These are phyloP conservation scores for Phlegmacium glaucopus DNA, from an alignment of 768 basidiomycete species.

Conservation along the genomic window DNA sequence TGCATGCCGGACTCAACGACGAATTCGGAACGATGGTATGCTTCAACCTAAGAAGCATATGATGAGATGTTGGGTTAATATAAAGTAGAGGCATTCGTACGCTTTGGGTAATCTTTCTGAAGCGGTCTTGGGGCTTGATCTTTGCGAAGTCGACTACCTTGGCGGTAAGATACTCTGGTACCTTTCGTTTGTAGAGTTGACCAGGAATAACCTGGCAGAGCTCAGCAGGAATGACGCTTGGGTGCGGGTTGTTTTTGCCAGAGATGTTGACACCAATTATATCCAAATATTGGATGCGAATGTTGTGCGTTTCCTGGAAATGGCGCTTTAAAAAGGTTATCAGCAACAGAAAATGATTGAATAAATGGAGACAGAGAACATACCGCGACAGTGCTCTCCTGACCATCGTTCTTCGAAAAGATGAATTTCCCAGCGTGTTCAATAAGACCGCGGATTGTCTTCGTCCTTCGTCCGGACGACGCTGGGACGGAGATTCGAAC, in stretches of 20 bases:
- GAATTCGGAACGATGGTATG: conserved; percentile 24
- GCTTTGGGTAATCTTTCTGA: conserved; percentile 34
- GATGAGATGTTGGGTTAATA: not conserved
- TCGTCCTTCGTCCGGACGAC: conserved; percentile 14
- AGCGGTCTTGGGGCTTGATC: conserved; percentile 39
- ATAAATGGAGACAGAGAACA: not conserved
- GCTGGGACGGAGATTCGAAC: conserved; percentile 29
- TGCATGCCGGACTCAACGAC: conserved; percentile 39
- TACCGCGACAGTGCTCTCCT: conserved; percentile 38
- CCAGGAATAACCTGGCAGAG: conserved; percentile 40
- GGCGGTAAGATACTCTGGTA: conserved; percentile 34
- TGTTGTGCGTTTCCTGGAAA: conserved; percentile 31
- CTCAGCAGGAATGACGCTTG: conserved; percentile 47
- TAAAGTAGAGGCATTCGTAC: conserved; percentile 4
- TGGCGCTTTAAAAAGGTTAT: conserved; percentile 35
- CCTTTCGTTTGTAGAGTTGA: conserved; percentile 45
- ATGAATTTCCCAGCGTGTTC: conserved; percentile 32
- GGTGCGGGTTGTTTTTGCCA: conserved; percentile 16
- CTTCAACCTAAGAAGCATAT: conserved; percentile 6
- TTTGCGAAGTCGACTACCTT: conserved; percentile 48
- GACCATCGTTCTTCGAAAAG: conserved; percentile 35
- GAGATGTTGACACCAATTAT: conserved; percentile 37
- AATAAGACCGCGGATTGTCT: conserved; percentile 36
- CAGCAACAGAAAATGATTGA: not conserved
- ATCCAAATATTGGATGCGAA: conserved; percentile 28